phyloP scores from a whole-genome alignment of 495 filamentous ascomycete species.

The Neurospora sp. region DNA sequence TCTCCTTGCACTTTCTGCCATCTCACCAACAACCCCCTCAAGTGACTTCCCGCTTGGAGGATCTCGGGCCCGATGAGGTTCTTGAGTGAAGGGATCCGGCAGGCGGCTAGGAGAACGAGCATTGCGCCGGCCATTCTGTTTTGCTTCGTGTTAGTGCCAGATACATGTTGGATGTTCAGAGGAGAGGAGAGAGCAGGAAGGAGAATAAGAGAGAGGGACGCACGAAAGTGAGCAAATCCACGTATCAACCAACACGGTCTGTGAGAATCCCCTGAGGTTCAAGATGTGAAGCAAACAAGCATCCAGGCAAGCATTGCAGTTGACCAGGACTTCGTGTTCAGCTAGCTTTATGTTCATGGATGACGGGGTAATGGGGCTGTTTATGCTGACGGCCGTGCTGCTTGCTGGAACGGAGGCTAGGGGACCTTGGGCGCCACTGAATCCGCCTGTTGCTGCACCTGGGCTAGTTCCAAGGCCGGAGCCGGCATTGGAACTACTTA shows the following conservation, averaged over 20 bases:
- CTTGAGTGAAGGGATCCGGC: slow-evolving; percentile 11
- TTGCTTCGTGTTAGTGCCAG: background rate
- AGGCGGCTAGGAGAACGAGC: slow-evolving; percentile 23
- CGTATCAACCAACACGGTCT: slow-evolving; percentile 37
- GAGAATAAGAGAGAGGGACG: slow-evolving; percentile 6
- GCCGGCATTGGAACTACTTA: slow-evolving; percentile 19
- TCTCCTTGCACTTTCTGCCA: slow-evolving; percentile 20
- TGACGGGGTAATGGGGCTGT: background rate
- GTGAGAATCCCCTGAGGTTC: slow-evolving; percentile 27
- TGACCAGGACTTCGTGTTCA: slow-evolving; percentile 18
- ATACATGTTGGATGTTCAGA: background rate
- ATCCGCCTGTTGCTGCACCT: background rate
- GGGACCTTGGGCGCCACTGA: background rate
- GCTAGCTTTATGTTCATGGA: slow-evolving; percentile 1
- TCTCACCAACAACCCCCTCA: slow-evolving; percentile 12
- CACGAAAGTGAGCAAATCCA: slow-evolving; percentile 42
- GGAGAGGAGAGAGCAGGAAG: background rate
- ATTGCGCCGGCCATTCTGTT: slow-evolving; percentile 26
- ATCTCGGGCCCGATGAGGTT: slow-evolving; percentile 17
- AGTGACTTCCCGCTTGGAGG: slow-evolving; percentile 18
- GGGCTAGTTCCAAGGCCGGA: background rate
- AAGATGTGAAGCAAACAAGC: slow-evolving; percentile 33
- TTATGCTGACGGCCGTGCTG: background rate
- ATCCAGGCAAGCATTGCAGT: slow-evolving; percentile 29
- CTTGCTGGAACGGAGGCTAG: background rate